These are phyloP conservation scores for Prunella vulgaris DNA, from an alignment of 257 asterid genomes.

Conservation along the genomic window DNA sequence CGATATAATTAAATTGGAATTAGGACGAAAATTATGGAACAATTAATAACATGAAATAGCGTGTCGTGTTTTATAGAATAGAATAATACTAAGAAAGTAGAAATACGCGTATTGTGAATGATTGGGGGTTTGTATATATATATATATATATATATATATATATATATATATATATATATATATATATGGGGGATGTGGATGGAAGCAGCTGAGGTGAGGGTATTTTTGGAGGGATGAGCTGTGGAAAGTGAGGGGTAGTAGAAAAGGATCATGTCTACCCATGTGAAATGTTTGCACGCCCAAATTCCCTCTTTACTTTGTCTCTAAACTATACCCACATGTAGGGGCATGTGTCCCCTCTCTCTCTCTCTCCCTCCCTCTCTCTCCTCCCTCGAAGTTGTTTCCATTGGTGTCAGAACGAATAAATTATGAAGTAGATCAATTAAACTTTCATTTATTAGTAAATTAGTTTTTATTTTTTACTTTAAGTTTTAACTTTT, in stretches of 20 bases:
- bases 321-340: constrained; percentile 67
- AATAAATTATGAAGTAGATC: no score
- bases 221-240: constrained; percentile 45
- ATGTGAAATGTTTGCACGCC: constrained; percentile 76
- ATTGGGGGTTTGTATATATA: not conserved
- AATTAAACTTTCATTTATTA: no score
- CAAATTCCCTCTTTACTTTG: constrained; percentile 41
- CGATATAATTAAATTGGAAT: not conserved
- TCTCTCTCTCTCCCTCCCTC: not conserved
- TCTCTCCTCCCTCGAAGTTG: no score
- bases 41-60: no score
- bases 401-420: no score
- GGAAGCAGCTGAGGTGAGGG: not conserved
- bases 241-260: constrained; percentile 43
- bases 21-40: not conserved
- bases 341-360: constrained; percentile 31
- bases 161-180: no score
- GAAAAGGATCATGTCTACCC: constrained; percentile 45
- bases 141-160: no score
- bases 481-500: no score
- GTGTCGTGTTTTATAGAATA: not conserved
- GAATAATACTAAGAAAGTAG: not conserved
- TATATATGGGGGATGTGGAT: no score
- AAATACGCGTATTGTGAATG: not conserved
- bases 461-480: no score